A percentile compares a stretch with the other conserved stretches of the same genome.
Conservation (phyloP, 1,139 yeast species). For the Geotrichum reessii region DNA sequence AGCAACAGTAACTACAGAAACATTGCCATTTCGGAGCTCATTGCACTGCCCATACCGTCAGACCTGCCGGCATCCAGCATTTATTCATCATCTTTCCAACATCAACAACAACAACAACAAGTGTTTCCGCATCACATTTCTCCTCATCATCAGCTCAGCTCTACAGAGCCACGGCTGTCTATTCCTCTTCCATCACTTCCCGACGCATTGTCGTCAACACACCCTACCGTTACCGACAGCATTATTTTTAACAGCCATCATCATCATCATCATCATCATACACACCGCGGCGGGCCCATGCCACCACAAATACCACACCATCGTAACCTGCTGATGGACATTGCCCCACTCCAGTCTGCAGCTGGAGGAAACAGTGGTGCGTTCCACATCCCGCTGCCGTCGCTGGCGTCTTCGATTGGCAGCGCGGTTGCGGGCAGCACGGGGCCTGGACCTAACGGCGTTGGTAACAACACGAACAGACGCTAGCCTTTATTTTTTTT, state of each 20-base stretch:
- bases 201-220: conserved; percentile 6
- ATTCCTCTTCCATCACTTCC: conserved; percentile 13
- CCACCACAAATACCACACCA: too few species aligned
- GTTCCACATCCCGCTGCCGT: conserved; percentile 7
- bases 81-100: not conserved
- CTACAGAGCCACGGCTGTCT: not conserved
- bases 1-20: conserved; percentile 2
- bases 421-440: too few species aligned
- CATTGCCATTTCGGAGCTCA: conserved; percentile 13
- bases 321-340: conserved; percentile 7
- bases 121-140: not conserved
- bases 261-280: not conserved
- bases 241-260: not conserved
- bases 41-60: not conserved
- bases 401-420: conserved; percentile 4
- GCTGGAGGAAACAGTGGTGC: not conserved
- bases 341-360: conserved; percentile 11
- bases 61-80: not conserved
- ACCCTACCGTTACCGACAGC: not conserved
- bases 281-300: not conserved
- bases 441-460: too few species aligned
- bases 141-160: not conserved
- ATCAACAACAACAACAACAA: not conserved
- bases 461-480: not conserved
- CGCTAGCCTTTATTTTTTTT: too few species aligned